Evolutionary conservation across 2,329 filamentous ascomycete species (phyloP).

Genomic region (Colletotrichum paranaense): DNA sequence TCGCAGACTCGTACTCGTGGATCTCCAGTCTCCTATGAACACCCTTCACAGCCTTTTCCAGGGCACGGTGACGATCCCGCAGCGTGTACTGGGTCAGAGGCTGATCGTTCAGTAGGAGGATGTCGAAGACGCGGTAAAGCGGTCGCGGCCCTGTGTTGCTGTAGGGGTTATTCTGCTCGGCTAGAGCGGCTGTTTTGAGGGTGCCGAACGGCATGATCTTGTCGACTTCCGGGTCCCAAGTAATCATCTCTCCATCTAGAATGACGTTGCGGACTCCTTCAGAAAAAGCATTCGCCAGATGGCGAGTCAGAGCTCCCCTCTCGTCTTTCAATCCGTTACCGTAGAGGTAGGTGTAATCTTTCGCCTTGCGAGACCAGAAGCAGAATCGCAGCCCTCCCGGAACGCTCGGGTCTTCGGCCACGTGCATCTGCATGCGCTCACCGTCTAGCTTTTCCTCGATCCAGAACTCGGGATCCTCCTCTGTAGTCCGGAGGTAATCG

Average conservation of each 20-base stretch:
- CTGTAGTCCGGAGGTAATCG: constrained; percentile 70
- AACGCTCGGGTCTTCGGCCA: constrained; percentile 76
- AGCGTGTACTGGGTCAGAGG: constrained; percentile 86
- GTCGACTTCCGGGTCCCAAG: constrained; percentile 90
- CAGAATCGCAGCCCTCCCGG: constrained; percentile 79
- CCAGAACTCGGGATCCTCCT: constrained; percentile 86
- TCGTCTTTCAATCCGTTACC: constrained; percentile 80
- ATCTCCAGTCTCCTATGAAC: constrained; percentile 85
- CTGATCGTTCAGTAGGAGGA: constrained; percentile 86
- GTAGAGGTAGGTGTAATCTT: constrained; percentile 96
- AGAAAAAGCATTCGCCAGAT: constrained; percentile 82
- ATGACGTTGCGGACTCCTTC: constrained; percentile 86
- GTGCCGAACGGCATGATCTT: constrained; percentile 91
- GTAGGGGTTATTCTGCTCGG: constrained; percentile 80
- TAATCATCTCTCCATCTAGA: constrained; percentile 98
- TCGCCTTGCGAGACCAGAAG: constrained; percentile 97
- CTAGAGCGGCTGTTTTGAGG: constrained; percentile 88
- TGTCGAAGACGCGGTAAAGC: constrained; percentile 89
- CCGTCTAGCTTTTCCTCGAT: constrained; percentile 98
- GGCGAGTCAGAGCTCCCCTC: constrained; percentile 81
- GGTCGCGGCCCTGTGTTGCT: constrained; percentile 75
- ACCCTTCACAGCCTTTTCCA: constrained; percentile 76
- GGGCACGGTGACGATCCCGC: constrained; percentile 80
- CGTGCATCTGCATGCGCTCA: constrained; percentile 96
- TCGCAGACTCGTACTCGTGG: constrained; percentile 77